These are phyloP conservation scores for Yamadazyma diddensiae DNA, from an alignment of 1,139 yeast species.

Conservation along the genomic window DNA sequence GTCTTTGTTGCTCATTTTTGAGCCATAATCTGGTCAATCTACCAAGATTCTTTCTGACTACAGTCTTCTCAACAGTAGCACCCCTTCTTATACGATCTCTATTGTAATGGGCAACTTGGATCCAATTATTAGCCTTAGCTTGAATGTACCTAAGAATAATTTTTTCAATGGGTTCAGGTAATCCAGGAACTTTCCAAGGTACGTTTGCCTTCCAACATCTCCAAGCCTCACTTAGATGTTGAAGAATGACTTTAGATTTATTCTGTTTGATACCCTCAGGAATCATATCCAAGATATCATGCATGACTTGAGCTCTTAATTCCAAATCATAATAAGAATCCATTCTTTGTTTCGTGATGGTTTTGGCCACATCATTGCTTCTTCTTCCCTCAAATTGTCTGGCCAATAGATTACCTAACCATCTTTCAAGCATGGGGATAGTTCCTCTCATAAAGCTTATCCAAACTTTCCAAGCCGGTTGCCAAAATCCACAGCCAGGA, in stretches of 20 bases:
- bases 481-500: slow-evolving; percentile 99
- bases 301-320: slow-evolving; percentile 90
- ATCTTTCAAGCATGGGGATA: slow-evolving; percentile 88
- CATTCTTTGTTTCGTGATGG: slow-evolving; percentile 91
- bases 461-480: slow-evolving; percentile 99
- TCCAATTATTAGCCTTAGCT: slow-evolving; percentile 98
- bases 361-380: slow-evolving; percentile 87
- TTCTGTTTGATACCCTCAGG: slow-evolving; percentile 92
- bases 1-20: slow-evolving; percentile 88
- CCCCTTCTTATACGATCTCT: slow-evolving; percentile 87
- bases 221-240: slow-evolving; percentile 98
- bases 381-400: slow-evolving; percentile 96
- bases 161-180: slow-evolving; percentile 85
- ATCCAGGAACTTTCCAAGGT: slow-evolving; percentile 97
- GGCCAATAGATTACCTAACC: slow-evolving; percentile 89
- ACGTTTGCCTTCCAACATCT: slow-evolving; percentile 98
- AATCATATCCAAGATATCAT: slow-evolving; percentile 93
- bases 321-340: slow-evolving; percentile 95
- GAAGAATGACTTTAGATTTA: slow-evolving; percentile 83
- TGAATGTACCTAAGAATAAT: slow-evolving; percentile 86
- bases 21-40: slow-evolving; percentile 90
- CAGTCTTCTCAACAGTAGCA: slow-evolving; percentile 89
- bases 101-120: slow-evolving; percentile 88
- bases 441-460: slow-evolving; percentile 86
- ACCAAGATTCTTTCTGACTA: slow-evolving; percentile 89